A percentile compares a stretch with the other conserved stretches of the same genome.
These are phyloP conservation scores for Lophiotrema nucula DNA, from an alignment of 495 filamentous ascomycete genomes.

Conservation along the genomic window DNA sequence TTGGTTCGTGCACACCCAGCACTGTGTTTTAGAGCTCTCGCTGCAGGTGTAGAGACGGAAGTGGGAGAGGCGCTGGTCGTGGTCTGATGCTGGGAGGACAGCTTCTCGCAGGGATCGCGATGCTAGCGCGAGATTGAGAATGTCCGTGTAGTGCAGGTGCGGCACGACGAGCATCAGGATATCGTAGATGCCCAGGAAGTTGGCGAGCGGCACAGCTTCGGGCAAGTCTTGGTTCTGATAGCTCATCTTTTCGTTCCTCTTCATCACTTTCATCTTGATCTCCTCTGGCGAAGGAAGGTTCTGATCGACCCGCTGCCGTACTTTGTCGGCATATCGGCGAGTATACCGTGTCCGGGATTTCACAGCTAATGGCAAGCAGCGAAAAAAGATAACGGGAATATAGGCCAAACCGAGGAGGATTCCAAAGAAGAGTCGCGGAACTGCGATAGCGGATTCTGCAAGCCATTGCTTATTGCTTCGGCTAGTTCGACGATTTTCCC, in stretches of 20 bases:
- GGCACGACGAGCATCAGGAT: constrained; percentile 22
- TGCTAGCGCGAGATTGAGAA: constrained; percentile 20
- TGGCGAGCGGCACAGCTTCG: constrained; percentile 3
- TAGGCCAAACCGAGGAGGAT: constrained; percentile 1
- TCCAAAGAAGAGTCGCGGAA: constrained; percentile 5
- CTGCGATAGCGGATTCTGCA: constrained; percentile 3
- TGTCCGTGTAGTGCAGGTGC: constrained; percentile 27
- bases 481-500: background rate
- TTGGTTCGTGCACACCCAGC: constrained; percentile 30
- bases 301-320: background rate
- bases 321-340: constrained; percentile 20
- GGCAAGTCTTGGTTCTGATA: background rate
- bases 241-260: background rate
- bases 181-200: constrained; percentile 32
- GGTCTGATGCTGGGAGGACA: constrained; percentile 19
- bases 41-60: constrained; percentile 25
- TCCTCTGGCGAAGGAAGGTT: background rate
- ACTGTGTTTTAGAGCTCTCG: background rate
- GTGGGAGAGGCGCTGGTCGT: constrained; percentile 10
- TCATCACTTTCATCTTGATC: constrained; percentile 1
- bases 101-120: constrained; percentile 26
- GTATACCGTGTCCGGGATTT: constrained; percentile 17
- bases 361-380: constrained; percentile 15
- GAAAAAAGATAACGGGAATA: constrained; percentile 13
- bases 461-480: background rate